Evolutionary conservation across 1,284 basidiomycete genomes (phyloP), one percentile per base, ranked within the genome.

Genomic region (Irpex sp.): DNA sequence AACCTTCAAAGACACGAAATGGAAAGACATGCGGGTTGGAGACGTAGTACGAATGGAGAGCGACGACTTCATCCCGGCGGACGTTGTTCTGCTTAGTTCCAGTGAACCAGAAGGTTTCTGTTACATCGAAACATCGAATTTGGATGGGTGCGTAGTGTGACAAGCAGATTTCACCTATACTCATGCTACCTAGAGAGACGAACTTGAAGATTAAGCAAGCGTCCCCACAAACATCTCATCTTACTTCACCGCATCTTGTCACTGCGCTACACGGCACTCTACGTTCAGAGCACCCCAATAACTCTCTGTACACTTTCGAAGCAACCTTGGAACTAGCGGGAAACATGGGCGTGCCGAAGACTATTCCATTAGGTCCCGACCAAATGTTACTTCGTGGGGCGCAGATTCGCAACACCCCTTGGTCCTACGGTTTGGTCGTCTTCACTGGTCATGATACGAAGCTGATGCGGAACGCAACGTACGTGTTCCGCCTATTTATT

Each of bases 151-250:
- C 67, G 88, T 76, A 9, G 4, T n/a, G 18, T 1, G 3, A 8
- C 19, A 8, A 45, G 53, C 58, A 39, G 53, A 45, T 62, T 39
- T 64, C 60, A 45, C 33, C 48, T 49, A 2, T n/a, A 39, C 35
- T n/a, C 19, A 7, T 23, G 6, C 33, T 12, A 33, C 58, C 45
- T 28, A 39, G 66, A 94, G 96, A 99, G 79, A 99, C 97, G 5
- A 99, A 99, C 71, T 82, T 99, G 67, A 99, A 99, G 80, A 98
- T 99, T 77, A 98, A 99, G 73, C 96, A 99, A 76, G 93, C 93
- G 0, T 91, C 91, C 16, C 82, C 92, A 0, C 86, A 93, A 28
- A 98, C 96, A 0, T 78, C 92, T 0, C 70, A 81, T 10, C 80
- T 98, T 49, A 94, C 88, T 9, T 85, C 91, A 1, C 94, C 96